Evolutionary conservation across 768 basidiomycete species (phyloP), one percentile per base, ranked within the genome.

Genomic region (Boletellus sp.): DNA sequence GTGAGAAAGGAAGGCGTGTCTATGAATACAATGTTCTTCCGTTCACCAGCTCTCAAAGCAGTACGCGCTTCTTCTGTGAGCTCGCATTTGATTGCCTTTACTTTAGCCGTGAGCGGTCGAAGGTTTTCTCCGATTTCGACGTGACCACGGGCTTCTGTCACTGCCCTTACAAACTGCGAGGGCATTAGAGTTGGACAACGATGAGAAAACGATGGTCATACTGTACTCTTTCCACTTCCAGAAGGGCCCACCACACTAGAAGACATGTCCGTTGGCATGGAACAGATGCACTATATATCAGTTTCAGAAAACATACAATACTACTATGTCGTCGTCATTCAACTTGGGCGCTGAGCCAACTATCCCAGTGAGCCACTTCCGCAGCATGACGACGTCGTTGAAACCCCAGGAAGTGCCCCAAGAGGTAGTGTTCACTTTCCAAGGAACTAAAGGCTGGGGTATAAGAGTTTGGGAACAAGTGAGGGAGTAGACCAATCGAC

Each of bases 1-100:
- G 45, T 32, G 22, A 23, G 33, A 24, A 61, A 56, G 28, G 57
- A 61, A 15, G 62, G 62, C 0, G 48, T 61, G 49, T 64, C 59
- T 1, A 63, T 53, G 13, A 63, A 57, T 16, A 63, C 62, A 8
- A 62, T 56, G 28, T 39, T 13, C 2, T 36, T 51, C 17, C 43
- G 36, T 5, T 0, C 9, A 9, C 17, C 9, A 2, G 8, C 20
- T 0, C 23, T 3, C 17, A 59, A 35, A n/a, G 11, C 12, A 3
- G 0, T 1, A 31, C 20, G 48, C 4, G 39, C 59, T 4, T 5
- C 20, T 0, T 38, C 43, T 0, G 35, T 32, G 20, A 60, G 52
- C 7, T 42, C 31, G 37, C 48, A 55, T 52, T 43, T 53, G 22
- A 61, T 33, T 19, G 62, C 62, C 9, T 35, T 38, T 20, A 52